Evolutionary conservation across 2,329 filamentous ascomycete genomes (phyloP).

Genomic region (Diaporthe helianthi): DNA sequence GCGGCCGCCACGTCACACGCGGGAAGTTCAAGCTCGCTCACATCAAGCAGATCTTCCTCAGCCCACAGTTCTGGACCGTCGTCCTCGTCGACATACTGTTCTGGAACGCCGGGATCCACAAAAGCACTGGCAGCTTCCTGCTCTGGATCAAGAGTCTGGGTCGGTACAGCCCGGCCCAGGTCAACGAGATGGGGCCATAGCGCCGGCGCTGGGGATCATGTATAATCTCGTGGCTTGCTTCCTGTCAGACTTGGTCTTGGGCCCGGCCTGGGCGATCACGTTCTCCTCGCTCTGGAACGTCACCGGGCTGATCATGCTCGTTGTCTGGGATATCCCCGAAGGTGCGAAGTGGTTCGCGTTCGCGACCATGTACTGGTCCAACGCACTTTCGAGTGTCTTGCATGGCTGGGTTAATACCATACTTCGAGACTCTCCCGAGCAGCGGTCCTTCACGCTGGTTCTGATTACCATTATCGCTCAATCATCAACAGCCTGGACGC

Average conservation of each 20-base stretch:
- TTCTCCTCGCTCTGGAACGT: constrained; percentile 57
- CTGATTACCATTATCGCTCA: constrained; percentile 60
- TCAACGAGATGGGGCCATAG: constrained; percentile 60
- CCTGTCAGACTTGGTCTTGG: constrained; percentile 58
- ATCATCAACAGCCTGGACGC: constrained; percentile 63
- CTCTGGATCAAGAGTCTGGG: constrained; percentile 66
- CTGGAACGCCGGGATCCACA: constrained; percentile 59
- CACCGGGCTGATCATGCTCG: constrained; percentile 59
- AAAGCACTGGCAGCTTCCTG: constrained; percentile 56
- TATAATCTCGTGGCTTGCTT: constrained; percentile 63
- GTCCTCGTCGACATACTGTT: constrained; percentile 61
- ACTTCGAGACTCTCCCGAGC: constrained; percentile 52
- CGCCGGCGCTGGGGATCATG: constrained; percentile 62
- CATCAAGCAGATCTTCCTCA: constrained; percentile 46
- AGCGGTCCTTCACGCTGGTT: constrained; percentile 57
- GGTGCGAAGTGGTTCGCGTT: constrained; percentile 61
- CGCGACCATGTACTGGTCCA: constrained; percentile 54
- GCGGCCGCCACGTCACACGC: constrained; percentile 49
- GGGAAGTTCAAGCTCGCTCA: constrained; percentile 45
- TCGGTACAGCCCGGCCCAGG: constrained; percentile 51
- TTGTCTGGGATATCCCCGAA: constrained; percentile 63
- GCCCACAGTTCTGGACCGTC: constrained; percentile 58
- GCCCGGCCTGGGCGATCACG: constrained; percentile 62
- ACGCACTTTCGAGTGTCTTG: constrained; percentile 60
- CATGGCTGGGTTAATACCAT: constrained; percentile 63